Percentiles rank a stretch among this genome's conserved stretches.
phyloP scores from a whole-genome alignment of 1,284 basidiomycete genomes.

The Leccinum griseonigrum region DNA sequence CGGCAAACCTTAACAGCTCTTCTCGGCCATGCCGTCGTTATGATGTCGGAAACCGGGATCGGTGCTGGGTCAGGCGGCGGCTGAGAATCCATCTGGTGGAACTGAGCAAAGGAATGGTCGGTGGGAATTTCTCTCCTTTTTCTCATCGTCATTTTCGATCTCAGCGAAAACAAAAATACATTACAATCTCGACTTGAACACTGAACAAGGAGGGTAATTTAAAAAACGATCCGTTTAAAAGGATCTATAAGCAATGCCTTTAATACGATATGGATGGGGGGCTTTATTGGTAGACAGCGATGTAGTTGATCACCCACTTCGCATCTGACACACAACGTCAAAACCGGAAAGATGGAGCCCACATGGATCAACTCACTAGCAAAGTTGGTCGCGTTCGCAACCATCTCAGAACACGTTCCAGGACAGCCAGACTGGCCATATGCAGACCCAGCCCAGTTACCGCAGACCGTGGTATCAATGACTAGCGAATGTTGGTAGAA shows the following conservation, averaged over 20 bases:
- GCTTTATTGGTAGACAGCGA: slow-evolving; percentile 35
- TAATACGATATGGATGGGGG: not conserved
- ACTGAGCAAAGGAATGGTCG: slow-evolving; percentile 24
- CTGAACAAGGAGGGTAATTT: slow-evolving; percentile 1
- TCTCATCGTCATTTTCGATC: slow-evolving; percentile 16
- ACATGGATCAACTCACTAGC: slow-evolving; percentile 39
- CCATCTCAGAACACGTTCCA: slow-evolving; percentile 64
- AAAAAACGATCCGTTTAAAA: not conserved
- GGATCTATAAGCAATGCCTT: slow-evolving; percentile 2
- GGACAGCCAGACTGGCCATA: slow-evolving; percentile 61
- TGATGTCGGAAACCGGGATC: slow-evolving; percentile 50
- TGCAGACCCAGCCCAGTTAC: slow-evolving; percentile 58
- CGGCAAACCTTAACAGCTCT: slow-evolving; percentile 43
- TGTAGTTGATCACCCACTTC: slow-evolving; percentile 56
- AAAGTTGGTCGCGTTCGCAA: slow-evolving; percentile 66
- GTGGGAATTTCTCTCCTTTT: slow-evolving; percentile 31
- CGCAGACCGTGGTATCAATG: slow-evolving; percentile 63
- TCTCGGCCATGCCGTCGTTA: slow-evolving; percentile 38
- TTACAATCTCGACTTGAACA: slow-evolving; percentile 6
- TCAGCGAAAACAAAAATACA: slow-evolving; percentile 7
- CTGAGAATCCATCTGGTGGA: slow-evolving; percentile 37
- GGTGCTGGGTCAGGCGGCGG: slow-evolving; percentile 35
- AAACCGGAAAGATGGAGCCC: not conserved
- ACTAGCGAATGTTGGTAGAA: slow-evolving; percentile 70
- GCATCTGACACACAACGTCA: slow-evolving; percentile 40